Base-by-base conservation (phyloP, 345 rosid genomes). In the Eucalyptus curtisii region DNA sequence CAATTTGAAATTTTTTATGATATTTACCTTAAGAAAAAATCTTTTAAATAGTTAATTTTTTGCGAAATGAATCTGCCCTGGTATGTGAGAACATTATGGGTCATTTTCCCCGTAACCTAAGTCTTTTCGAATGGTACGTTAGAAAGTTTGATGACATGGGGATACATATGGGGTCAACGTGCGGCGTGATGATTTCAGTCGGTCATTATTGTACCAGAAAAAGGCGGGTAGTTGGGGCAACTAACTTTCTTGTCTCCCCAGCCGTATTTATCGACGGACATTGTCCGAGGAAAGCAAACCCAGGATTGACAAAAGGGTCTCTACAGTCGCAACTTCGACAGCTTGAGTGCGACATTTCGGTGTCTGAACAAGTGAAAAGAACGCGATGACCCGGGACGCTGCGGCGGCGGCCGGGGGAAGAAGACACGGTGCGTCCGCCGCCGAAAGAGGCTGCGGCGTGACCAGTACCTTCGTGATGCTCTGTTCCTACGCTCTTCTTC, bases 1-100 rank as follows among this genome's bases (percentile, higher is more conserved):
- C 0, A 20, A 52, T 20, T 52, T 52, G 0, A 0, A 1, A 52
- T 52, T 4, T 52, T 19, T 52, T 19, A 52, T 19, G 4, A 2
- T 52, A 19, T 52, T 2, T 52, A 52, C 4, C 4, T 19, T 52
- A 3, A 20, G 2, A 52, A 52, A 52, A 20, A 8, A 3, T 2
- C 5, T 52, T 52, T 20, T 3, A 52, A 52, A 52, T 3, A 0
- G 0, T 52, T 20, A 52, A 52, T 7, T 20, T 52, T 52, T 52
- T 19, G 57, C 25, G 1, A 52, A 52, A 52, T 13, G 4, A 48
- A 48, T 48, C 13, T 48, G 15, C 49, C 12, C 2, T 48, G 49
- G 14, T 4, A 48, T 48, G 49, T 48, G 49, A 49, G 19, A 16
- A 50, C 7, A 53, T 12, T 30, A 12, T 14, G 37, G 37, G 76